Evolutionary conservation across 371 early-diverging fungal species (phyloP).

Genomic region (Rhizopus microsporus): DNA sequence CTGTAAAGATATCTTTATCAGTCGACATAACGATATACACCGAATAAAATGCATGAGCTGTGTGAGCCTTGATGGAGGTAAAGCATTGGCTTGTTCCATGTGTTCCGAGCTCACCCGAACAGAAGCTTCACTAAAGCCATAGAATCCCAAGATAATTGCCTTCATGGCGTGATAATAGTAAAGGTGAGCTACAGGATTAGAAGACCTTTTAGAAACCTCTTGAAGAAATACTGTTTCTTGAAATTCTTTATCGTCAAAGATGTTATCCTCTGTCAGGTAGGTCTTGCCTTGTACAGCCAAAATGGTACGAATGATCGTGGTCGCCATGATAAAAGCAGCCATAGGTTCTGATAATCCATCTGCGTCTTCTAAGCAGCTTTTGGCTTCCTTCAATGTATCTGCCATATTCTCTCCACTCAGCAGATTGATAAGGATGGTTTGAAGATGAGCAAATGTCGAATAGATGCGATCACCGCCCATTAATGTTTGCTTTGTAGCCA

Average conservation of each 20-base stretch:
- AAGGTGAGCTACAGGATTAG: conserved; percentile 10
- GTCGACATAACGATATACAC: conserved; percentile 39
- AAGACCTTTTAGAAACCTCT: conserved; percentile 3
- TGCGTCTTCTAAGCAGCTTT: conserved; percentile 36
- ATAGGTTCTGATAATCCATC: conserved; percentile 26
- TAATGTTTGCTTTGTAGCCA: conserved; percentile 43
- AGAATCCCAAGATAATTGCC: conserved; percentile 29
- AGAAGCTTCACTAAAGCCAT: conserved; percentile 34
- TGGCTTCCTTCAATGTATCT: conserved; percentile 40
- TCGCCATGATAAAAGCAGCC: conserved; percentile 30
- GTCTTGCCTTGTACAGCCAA: conserved; percentile 50
- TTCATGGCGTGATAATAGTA: conserved; percentile 44
- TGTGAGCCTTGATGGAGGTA: conserved; percentile 41
- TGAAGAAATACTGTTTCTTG: conserved; percentile 30
- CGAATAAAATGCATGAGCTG: conserved; percentile 44
- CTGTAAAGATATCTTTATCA: conserved; percentile 9
- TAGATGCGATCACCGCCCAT: conserved; percentile 46
- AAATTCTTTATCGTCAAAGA: conserved; percentile 45
- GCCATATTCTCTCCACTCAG: conserved; percentile 37
- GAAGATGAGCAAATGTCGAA: conserved; percentile 43
- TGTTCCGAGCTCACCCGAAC: conserved; percentile 33
- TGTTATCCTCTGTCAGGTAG: conserved; percentile 20
- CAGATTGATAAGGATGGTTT: conserved; percentile 35
- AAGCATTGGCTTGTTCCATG: conserved; percentile 26
- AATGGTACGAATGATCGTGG: conserved; percentile 35